Conservation (phyloP, 2,329 filamentous ascomycete species). For the Exophiala sp. region DNA sequence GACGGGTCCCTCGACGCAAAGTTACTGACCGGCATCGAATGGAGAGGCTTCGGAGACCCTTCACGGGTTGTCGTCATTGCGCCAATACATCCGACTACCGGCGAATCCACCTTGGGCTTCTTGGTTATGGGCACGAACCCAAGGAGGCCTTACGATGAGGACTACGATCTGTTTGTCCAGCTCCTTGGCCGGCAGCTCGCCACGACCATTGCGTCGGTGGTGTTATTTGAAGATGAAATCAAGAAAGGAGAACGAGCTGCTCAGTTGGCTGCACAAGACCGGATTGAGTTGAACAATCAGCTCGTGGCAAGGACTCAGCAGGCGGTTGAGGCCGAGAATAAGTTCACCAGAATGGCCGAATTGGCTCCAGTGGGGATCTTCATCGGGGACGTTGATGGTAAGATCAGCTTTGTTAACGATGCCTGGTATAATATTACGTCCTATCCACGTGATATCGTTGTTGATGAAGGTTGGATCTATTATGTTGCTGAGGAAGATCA, state of each 20-base stretch:
- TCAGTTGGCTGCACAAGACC: constrained; percentile 66
- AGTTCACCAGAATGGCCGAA: constrained; percentile 78
- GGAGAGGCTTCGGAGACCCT: constrained; percentile 65
- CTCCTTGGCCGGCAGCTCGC: constrained; percentile 68
- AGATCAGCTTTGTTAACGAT: constrained; percentile 74
- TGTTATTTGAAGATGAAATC: constrained; percentile 79
- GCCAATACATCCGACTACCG: constrained; percentile 70
- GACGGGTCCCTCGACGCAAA: constrained; percentile 59
- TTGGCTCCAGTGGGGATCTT: constrained; percentile 80
- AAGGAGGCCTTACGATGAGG: constrained; percentile 69
- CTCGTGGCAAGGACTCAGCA: constrained; percentile 57
- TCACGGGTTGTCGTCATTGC: constrained; percentile 68
- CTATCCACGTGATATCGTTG: constrained; percentile 24
- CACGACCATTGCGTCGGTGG: constrained; percentile 73
- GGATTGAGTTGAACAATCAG: constrained; percentile 70
- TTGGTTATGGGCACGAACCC: constrained; percentile 74
- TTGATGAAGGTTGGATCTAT: constrained; percentile 43
- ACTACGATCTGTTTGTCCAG: constrained; percentile 72
- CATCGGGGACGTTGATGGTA: constrained; percentile 65
- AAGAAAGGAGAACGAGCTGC: constrained; percentile 66
- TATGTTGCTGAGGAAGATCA: constrained; percentile 48
- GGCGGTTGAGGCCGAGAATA: constrained; percentile 60
- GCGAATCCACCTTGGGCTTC: constrained; percentile 69
- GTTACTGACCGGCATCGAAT: constrained; percentile 62
- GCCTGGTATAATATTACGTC: constrained; percentile 54